A percentile compares a stretch with the other conserved stretches of the same genome.
Conservation (phyloP, 495 filamentous ascomycete species). For the Aspergillus sclerotiicarbonarius region DNA sequence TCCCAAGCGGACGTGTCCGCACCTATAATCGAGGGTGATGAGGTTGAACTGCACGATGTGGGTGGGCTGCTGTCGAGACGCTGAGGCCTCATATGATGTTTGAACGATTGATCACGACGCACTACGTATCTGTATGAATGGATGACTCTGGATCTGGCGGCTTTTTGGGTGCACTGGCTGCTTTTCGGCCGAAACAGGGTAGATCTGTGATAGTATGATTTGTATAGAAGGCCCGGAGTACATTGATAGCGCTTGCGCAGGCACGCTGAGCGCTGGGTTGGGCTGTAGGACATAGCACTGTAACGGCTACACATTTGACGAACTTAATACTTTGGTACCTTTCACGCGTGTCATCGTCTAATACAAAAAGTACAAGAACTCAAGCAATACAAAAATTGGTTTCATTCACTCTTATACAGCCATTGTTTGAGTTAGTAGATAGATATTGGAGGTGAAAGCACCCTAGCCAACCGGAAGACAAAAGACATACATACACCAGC, state of each 20-base stretch:
- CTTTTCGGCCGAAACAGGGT: no score
- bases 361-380: background rate
- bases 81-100: background rate
- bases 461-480: background rate
- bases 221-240: no score
- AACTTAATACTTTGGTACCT: no score
- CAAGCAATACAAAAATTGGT: no score
- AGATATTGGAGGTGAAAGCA: constrained; percentile 8
- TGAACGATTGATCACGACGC: background rate
- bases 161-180: no score
- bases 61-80: constrained; percentile 48
- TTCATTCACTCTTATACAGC: no score
- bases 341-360: no score
- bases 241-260: no score
- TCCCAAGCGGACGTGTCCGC: constrained; percentile 23
- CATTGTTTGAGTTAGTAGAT: background rate
- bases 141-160: background rate
- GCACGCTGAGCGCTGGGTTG: no score
- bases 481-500: constrained; percentile 22
- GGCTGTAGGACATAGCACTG: no score
- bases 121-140: background rate
- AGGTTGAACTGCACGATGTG: constrained; percentile 51
- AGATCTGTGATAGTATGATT: no score
- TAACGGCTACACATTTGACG: no score
- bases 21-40: constrained; percentile 20